Percentiles rank a stretch among this genome's conserved stretches.
phyloP scores from a whole-genome alignment of 768 basidiomycete species.

The Mycena belliarum region DNA sequence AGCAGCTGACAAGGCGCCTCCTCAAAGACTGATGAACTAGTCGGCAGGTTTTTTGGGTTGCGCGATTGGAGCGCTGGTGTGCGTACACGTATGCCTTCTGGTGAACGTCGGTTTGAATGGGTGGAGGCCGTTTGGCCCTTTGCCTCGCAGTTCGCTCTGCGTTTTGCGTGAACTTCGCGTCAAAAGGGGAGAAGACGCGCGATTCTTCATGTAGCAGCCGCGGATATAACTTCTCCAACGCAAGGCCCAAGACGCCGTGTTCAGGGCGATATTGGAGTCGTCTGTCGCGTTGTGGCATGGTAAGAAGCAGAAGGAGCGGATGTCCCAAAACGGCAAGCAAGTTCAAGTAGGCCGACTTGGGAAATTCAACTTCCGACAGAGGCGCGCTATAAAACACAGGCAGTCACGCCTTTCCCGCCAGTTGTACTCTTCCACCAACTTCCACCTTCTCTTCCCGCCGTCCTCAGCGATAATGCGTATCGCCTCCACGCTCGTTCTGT shows the following conservation, averaged over 20 bases:
- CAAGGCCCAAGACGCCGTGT: not conserved
- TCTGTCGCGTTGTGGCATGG: slow-evolving; percentile 2
- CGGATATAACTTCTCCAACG: not conserved
- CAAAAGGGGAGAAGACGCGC: not conserved
- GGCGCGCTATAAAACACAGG: slow-evolving; percentile 1
- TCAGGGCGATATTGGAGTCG: not conserved
- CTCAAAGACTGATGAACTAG: not conserved
- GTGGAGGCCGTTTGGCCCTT: not conserved
- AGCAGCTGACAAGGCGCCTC: slow-evolving; percentile 4
- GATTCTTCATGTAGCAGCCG: not conserved
- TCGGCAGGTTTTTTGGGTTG: slow-evolving; percentile 1
- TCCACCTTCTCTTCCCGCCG: slow-evolving; percentile 5
- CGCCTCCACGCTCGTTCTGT: slow-evolving; percentile 15
- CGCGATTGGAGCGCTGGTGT: not conserved
- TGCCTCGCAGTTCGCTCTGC: not conserved
- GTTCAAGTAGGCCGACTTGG: no score
- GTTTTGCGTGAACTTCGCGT: not conserved
- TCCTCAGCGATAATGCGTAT: slow-evolving; percentile 9
- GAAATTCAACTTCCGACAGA: slow-evolving; percentile 6
- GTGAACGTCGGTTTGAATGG: not conserved
- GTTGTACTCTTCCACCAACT: slow-evolving; percentile 15
- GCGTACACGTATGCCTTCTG: not conserved
- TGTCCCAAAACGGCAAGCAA: no score
- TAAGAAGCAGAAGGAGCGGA: slow-evolving; percentile 7
- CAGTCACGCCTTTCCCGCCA: not conserved